Evolutionary conservation across 495 filamentous ascomycete species (phyloP), one percentile per base, ranked within the genome.

Genomic region (Aspergillus nanangensis): DNA sequence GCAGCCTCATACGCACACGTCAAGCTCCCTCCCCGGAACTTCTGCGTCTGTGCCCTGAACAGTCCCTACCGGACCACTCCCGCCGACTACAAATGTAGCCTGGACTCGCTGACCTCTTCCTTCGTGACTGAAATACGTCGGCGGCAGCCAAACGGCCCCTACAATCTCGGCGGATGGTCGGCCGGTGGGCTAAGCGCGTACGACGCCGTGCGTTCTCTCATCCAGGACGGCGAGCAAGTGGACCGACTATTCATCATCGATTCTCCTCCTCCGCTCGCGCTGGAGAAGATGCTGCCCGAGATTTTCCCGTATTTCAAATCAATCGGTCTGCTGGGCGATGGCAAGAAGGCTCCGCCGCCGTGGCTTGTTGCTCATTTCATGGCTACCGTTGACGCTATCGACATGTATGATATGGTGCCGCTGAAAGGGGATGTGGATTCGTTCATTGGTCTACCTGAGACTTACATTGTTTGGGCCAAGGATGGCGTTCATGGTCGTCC

Each of bases 121-220:
- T 83, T 81, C 50, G 66, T 84, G 10, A 75, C 77, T 19, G 74
- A 85, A 53, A 84, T 87, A 47, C 83, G 80, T 8, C 80, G 87
- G 48, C 81, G 87, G 24, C 75, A 90, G 67, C 80, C 90, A 0
- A 76, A 81, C 35, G 89, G 89, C 1, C 81, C 81, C 4, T 85
- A 85, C 62, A 70, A 77, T 55, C 64, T 85, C 31, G 81, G 81
- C 41, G 84, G 77, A 13, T 96, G 90, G 90, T 89, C 84, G 17
- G 90, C 89, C 8, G 90, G 90, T 40, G 90, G 90, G 33, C 87
- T 93, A 25, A 83, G 91, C 51, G 90, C 90, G 19, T 96, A 88
- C 58, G 89, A 94, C 57, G 84, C 87, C 18, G 81, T 81, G 22
- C 80, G 80, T 43, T 83, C 89, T 50, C 72, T 95, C 8, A 73